Conservation (phyloP, 1,139 yeast genomes). For the Candida frijolesensis region DNA sequence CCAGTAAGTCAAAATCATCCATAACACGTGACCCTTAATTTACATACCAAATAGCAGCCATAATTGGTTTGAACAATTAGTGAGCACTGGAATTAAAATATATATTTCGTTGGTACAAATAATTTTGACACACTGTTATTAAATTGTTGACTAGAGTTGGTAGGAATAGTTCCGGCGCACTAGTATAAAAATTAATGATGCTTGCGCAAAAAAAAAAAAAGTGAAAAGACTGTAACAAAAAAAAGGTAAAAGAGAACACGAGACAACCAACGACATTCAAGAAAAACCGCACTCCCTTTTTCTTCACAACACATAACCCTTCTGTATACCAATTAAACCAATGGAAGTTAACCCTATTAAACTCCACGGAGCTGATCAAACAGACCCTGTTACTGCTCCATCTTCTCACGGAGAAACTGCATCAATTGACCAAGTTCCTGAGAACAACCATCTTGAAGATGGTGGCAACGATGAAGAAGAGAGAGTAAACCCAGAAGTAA, state of each 20-base stretch:
- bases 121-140: too few relatives aligned
- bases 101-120: too few relatives aligned
- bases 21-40: too few relatives aligned
- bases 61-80: too few relatives aligned
- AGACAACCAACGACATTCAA: background rate
- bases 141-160: too few relatives aligned
- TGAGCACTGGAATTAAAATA: too few relatives aligned
- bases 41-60: too few relatives aligned
- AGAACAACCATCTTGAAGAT: background rate
- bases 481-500: conserved; percentile 5
- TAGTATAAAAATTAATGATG: too few relatives aligned
- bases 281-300: background rate
- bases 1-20: too few relatives aligned
- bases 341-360: conserved; percentile 15
- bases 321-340: background rate
- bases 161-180: too few relatives aligned
- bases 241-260: background rate
- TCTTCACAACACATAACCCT: background rate
- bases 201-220: too few relatives aligned
- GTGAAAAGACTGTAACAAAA: too few relatives aligned
- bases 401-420: background rate
- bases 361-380: conserved; percentile 8
- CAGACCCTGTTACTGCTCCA: background rate
- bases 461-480: background rate
- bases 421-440: conserved; percentile 10